Percentiles rank a stretch among this genome's conserved stretches.
Evolutionary conservation across 257 asterid genomes (phyloP).

Genomic region (Nicotiana sylvestris): DNA sequence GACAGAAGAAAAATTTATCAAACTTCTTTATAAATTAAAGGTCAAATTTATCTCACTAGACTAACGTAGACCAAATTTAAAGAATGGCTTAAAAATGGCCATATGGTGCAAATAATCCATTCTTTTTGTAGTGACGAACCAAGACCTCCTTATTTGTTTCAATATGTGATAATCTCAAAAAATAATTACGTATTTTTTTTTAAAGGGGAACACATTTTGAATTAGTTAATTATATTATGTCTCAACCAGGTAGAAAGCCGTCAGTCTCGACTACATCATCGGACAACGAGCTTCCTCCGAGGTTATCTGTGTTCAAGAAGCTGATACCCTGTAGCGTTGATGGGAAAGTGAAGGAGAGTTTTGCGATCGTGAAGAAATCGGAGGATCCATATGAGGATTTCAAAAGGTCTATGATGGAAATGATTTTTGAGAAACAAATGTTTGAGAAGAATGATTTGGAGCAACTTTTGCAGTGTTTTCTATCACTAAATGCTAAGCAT

Average conservation of each 20-base stretch:
- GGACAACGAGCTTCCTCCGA: constrained; percentile 45
- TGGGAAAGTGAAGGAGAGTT: constrained; percentile 81
- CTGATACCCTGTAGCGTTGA: constrained; percentile 62
- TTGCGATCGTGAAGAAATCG: constrained; percentile 75
- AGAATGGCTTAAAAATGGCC: too few relatives aligned
- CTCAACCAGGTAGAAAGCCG: not conserved
- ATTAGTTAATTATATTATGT: not conserved
- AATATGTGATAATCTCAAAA: not conserved
- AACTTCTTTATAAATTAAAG: too few relatives aligned
- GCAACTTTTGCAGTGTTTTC: constrained; percentile 64
- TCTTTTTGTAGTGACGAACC: too few relatives aligned
- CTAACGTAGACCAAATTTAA: too few relatives aligned
- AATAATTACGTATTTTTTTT: not conserved
- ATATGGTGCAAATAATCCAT: too few relatives aligned
- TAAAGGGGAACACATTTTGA: not conserved
- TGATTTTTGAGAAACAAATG: constrained; percentile 84
- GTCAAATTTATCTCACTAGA: too few relatives aligned
- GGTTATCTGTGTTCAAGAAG: constrained; percentile 66
- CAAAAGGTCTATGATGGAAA: constrained; percentile 83
- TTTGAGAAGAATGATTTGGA: constrained; percentile 60
- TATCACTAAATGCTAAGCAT: constrained; percentile 55
- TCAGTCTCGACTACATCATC: constrained; percentile 27
- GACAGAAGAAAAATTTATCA: too few relatives aligned
- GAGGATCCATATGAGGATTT: constrained; percentile 79
- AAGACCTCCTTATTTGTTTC: not conserved